Evolutionary conservation across 169 alveolate species (phyloP), one percentile per base, ranked within the genome.

Genomic region (Babesia microti): DNA sequence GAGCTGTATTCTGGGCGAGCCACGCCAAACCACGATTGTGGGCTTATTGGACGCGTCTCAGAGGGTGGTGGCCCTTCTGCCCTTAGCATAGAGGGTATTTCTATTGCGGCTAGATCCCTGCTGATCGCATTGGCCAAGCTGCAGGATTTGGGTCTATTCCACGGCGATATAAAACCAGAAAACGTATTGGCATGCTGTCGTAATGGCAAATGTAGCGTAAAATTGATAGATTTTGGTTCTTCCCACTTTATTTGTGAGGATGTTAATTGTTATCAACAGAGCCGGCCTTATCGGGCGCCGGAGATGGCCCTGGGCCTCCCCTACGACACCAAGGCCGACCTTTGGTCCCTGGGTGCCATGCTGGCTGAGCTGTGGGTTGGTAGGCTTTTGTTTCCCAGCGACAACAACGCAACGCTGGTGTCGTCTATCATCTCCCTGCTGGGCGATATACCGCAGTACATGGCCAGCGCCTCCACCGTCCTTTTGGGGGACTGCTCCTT

Each of bases 301-400:
- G 98, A 93, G 76, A 98, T 84, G 41, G 84, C 93, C 34, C 81
- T 96, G 49, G 98, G 98, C 37, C 89, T 94, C 52, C 90, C 93
- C 41, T 96, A 94, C 63, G 98, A 91, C 74, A 86, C 89, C 45
- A 91, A 90, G 83, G 92, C 93, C 14, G 99, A 96, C 73, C 88
- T 96, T 28, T 96, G 99, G 98, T 79, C 95, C 48, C 57, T 96
- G 40, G 99, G 98, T 4, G 94, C 99, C 60, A 89, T 94, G 30
- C 61, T 93, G 37, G 94, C 96, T 36, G 99, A 96, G 65, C 84
- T 94, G 11, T 80, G 83, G 78, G 73, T 88, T 30, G 84, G 88
- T 27, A 76, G 74, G 15, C 87, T 88, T 37, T 59, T 87, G 36
- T 88, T 89, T 72, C 90, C 79, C 48, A 73, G 81, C 54, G 84